Evolutionary conservation across 768 basidiomycete genomes (phyloP).

Genomic region (Termitomyces bulborhizus): DNA sequence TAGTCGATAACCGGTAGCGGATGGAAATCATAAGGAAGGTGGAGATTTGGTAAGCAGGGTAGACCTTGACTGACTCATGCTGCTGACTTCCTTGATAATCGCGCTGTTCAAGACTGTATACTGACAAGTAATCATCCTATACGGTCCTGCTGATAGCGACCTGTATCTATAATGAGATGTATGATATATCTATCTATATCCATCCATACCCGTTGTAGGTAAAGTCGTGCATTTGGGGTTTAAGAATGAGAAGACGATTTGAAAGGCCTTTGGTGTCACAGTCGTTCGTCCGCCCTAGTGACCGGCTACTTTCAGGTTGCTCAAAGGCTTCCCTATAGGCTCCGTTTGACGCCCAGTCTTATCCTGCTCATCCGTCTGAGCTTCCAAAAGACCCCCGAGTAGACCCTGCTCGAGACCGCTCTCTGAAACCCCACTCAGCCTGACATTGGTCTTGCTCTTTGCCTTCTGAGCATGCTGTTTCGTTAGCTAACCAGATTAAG

Average conservation of each 20-base stretch:
- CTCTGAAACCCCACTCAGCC: constrained; percentile 3
- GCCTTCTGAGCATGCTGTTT: constrained; percentile 1
- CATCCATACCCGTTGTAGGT: background rate
- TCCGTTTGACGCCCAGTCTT: background rate
- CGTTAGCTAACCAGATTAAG: constrained; percentile 1
- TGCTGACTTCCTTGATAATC: too few relatives aligned
- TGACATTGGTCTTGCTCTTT: constrained; percentile 1
- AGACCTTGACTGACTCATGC: too few relatives aligned
- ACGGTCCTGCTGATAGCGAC: too few relatives aligned
- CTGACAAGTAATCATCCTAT: too few relatives aligned
- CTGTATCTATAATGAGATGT: too few relatives aligned
- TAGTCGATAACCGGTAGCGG: too few relatives aligned
- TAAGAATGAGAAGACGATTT: background rate
- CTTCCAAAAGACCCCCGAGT: background rate
- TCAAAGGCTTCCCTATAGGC: background rate
- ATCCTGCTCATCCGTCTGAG: background rate
- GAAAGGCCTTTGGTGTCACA: too few relatives aligned
- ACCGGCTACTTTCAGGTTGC: background rate
- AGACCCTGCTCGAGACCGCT: constrained; percentile 5
- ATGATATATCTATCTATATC: too few relatives aligned
- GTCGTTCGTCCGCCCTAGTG: background rate
- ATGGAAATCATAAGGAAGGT: too few relatives aligned
- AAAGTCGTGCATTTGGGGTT: background rate
- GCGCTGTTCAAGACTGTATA: too few relatives aligned
- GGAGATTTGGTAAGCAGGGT: too few relatives aligned